Base-by-base conservation (phyloP, 78 protist genomes). In the Cavenderia fasciculata region DNA sequence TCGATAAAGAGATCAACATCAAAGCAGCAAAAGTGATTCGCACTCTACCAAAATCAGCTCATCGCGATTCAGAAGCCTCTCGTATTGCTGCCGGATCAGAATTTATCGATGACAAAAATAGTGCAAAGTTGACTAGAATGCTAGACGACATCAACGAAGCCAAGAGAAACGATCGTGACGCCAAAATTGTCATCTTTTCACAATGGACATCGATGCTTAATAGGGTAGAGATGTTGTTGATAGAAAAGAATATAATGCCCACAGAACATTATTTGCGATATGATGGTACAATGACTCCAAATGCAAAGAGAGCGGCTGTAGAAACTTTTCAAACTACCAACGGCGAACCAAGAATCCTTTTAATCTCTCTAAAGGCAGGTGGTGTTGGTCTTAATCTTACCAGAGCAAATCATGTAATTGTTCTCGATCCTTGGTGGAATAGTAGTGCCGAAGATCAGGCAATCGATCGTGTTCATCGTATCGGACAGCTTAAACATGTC, bases 361-460 rank as follows among this genome's bases (percentile, higher is more conserved):
- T 87, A 19, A 65, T 74, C 8, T 62, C 78, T 14, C 36, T 87
- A 0, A 87, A 74, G 44, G 49, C 90, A 18, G 97, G 96, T 56
- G 96, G 96, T 29, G 92, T 95, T 33, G 97, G 97, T 23, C n/a
- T 95, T n/a, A 95, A 76, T 63, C 94, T 95, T 27, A 95, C 97
- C 1, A 76, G 85, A 16, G 97, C 97, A 44, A 87, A 70, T 46
- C 8, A 84, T 0, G 94, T 92, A 2, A 82, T 71, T 59, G 7
- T 73, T 14, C 18, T 76, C 0, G 95, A 92, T 52, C 95, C 95
- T 40, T 77, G 87, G 89, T 90, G 87, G 40, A 44, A 86, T 62
- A 11, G 2, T 7, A 34, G 65, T 11, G 31, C 59, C 7, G 92
- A 93, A 6, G 62, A 63, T 11, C 92, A 93, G 47, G 97, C 97